Base-by-base conservation (phyloP, 164 flowering plant genomes). In the Cinnamomum micranthum region DNA sequence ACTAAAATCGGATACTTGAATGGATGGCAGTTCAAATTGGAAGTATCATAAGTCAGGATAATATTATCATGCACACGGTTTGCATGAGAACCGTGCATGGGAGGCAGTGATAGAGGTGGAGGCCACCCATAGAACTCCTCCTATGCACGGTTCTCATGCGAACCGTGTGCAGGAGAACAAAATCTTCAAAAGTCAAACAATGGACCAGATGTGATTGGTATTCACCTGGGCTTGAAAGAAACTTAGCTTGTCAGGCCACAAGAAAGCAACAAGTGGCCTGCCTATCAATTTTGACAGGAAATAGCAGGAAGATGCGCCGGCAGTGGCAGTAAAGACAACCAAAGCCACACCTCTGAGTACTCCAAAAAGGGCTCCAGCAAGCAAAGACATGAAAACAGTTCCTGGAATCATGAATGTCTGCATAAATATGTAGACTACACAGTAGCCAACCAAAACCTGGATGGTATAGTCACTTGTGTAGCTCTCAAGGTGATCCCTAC, bases 401-500 rank as follows among this genome's bases (percentile, higher is more conserved):
- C 99, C 99, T 65, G 99, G 97, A 70, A 95, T 95, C 99, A 95
- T 95, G 80, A 95, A 93, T n/a, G 99, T 95, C 81, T 95, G 99
- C 99, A 95, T 95, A 88, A 95, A 95, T 78, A 95, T 93, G 85
- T 95, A 95, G 47, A 89, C 89, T 69, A 98, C 87, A 82, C 99
- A 95, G 87, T 93, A 95, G 70, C 97, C 98, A 58, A 95, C 85
- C 68, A 92, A 88, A 81, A 95, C 93, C 69, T 88, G 90, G 3
- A 88, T 87, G 79, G 89, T 89, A 71, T 93, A 84, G 28, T 87
- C 91, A 3, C 78, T 74, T 23, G 97, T 97, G 84, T 92, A 95
- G 11, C 75, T 78, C 73, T 87, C 94, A 78, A 95, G 87, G 79
- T 90, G 84, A 73, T 91, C 99, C 75, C 99, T 95, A 91, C 77